Conservation (phyloP, 2,329 filamentous ascomycete genomes). For the Fusarium sp. region DNA sequence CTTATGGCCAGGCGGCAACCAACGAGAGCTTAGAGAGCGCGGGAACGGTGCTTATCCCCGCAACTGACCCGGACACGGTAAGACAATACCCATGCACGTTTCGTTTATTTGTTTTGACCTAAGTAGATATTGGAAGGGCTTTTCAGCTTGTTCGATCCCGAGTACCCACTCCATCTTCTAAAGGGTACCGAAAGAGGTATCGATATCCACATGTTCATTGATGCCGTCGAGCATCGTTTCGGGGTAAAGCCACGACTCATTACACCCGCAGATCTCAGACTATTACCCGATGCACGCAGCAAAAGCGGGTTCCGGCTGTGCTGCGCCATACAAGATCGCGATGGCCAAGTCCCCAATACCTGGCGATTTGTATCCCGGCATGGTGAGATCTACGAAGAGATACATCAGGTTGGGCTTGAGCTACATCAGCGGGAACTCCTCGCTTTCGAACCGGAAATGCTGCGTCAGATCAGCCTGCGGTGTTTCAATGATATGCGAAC, state of each 20-base stretch:
- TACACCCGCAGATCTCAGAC: slow-evolving; percentile 46
- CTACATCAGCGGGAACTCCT: slow-evolving; percentile 51
- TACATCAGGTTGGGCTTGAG: slow-evolving; percentile 52
- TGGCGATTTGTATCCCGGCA: slow-evolving; percentile 23
- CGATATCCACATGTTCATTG: slow-evolving; percentile 52
- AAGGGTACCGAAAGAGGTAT: slow-evolving; percentile 51
- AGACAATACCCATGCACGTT: neutral
- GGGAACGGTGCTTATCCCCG: slow-evolving; percentile 29
- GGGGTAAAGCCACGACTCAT: slow-evolving; percentile 48
- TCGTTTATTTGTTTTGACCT: neutral
- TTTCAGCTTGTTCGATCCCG: slow-evolving; percentile 44
- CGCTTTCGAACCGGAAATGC: slow-evolving; percentile 43
- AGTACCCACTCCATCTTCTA: slow-evolving; percentile 48
- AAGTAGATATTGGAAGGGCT: slow-evolving; percentile 37
- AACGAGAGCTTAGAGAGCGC: slow-evolving; percentile 11
- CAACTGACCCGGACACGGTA: slow-evolving; percentile 41
- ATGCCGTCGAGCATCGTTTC: slow-evolving; percentile 41
- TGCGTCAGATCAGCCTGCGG: slow-evolving; percentile 48
- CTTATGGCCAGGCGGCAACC: slow-evolving; percentile 45
- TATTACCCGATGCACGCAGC: slow-evolving; percentile 41
- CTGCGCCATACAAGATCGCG: slow-evolving; percentile 32
- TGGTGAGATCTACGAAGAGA: slow-evolving; percentile 45
- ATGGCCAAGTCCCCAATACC: neutral
- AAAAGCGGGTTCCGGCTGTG: slow-evolving; percentile 44
- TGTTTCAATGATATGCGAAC: slow-evolving; percentile 55